A percentile compares a stretch with the other conserved stretches of the same genome.
phyloP scores from a whole-genome alignment of 306 rosid genomes.

The Medicago lupulina region DNA sequence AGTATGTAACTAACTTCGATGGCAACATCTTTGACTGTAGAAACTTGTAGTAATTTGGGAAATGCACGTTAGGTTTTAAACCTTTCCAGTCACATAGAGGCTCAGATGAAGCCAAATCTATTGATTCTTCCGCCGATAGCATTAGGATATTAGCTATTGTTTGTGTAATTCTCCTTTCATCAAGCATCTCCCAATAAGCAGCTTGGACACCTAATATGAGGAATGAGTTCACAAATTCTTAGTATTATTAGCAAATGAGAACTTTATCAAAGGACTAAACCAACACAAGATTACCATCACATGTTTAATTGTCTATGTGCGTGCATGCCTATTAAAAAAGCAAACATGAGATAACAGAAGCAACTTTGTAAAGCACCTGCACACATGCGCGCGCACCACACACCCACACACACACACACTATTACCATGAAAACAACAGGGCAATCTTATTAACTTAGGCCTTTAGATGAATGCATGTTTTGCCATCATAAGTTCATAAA shows the following conservation, averaged over 20 bases:
- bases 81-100: slow-evolving; percentile 91
- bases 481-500: background rate
- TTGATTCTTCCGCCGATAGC: slow-evolving; percentile 91
- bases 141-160: slow-evolving; percentile 81
- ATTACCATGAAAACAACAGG: no score
- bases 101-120: slow-evolving; percentile 78
- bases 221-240: slow-evolving; percentile 38
- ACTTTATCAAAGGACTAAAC: slow-evolving; percentile 27
- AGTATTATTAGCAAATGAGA: slow-evolving; percentile 5
- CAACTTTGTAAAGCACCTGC: slow-evolving; percentile 7
- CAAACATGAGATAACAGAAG: slow-evolving; percentile 20
- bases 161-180: slow-evolving; percentile 90
- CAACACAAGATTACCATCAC: slow-evolving; percentile 21
- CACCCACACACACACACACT: no score
- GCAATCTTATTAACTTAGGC: background rate
- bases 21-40: slow-evolving; percentile 72
- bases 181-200: slow-evolving; percentile 98
- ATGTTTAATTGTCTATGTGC: slow-evolving; percentile 6
- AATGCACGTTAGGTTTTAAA: slow-evolving; percentile 70
- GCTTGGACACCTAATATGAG: slow-evolving; percentile 86
- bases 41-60: slow-evolving; percentile 83
- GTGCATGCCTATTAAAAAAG: background rate
- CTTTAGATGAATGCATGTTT: background rate
- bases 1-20: slow-evolving; percentile 73
- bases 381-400: no score